Base-by-base conservation (phyloP, 179 eudicot genomes). In the Kewa caespitosa region DNA sequence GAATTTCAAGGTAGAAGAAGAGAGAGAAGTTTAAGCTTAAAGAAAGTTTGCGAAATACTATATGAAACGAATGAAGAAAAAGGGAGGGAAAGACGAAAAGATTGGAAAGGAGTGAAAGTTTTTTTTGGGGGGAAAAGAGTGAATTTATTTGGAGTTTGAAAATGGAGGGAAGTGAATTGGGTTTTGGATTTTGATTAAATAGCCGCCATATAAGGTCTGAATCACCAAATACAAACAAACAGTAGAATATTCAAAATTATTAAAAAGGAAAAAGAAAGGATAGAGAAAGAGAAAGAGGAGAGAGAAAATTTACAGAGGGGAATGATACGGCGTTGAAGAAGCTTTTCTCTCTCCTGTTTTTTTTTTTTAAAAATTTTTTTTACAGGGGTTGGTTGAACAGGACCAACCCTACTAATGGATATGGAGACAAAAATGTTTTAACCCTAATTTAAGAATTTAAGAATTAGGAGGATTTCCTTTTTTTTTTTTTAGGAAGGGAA, bases 91-190 rank as follows among this genome's bases (percentile, higher is more conserved):
- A 67, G 38, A 34, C 25, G 69, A 54, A 32, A 30, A 46, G 43
- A 28, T 77, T 52, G 13, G 42, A 70, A 48, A 7, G 31, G 0
- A 6, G 41, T 32, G 62, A 32, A 33, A 23, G 46, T 8, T 8
- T 15, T 6, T 7, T 63, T 80, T 57, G 34, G 72, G 69, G 72
- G 79, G 32, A 20, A 42, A 41, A 14, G 4, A 5, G 46, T 68
- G 72, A 55, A 23, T 48, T 48, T 31, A 15, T 69, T 69, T 69
- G 20, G 38, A 50, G 33, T 86, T 83, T 72, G 82, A 79, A 83
- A 80, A 20, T 68, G 85, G 89, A 84, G 89, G 89, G 89, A 86
- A 86, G 76, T 28, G 37, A 18, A 22, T 20, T 33, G 8, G 61
- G 38, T 52, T 37, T 13, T 39, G n/a, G n/a, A n/a, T n/a, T n/a